These are phyloP conservation scores for Chenopodium berlandieri DNA, from an alignment of 148 eudicot genomes.

Conservation along the genomic window DNA sequence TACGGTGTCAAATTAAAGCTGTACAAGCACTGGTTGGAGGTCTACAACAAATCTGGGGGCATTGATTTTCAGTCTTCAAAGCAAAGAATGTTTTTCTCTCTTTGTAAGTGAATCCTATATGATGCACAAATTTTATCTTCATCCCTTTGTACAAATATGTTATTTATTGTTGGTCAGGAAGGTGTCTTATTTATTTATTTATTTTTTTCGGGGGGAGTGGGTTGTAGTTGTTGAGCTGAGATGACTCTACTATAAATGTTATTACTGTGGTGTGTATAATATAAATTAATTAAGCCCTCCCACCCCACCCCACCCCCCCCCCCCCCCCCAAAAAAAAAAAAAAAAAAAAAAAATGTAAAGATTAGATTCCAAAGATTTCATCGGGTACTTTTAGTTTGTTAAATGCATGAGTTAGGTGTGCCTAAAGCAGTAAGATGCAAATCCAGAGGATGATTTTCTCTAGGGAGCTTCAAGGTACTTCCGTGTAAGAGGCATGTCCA, in stretches of 20 bases:
- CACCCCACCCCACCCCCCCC: too few relatives aligned
- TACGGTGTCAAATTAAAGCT: constrained; percentile 60
- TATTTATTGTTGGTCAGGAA: not conserved
- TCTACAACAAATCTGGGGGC: constrained; percentile 60
- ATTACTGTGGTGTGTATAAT: not conserved
- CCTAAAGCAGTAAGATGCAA: not conserved
- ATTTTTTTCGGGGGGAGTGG: not conserved
- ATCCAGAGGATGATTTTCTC: not conserved
- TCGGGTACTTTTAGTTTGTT: not conserved
- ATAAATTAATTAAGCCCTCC: not conserved
- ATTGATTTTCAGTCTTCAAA: constrained; percentile 62
- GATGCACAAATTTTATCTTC: not conserved
- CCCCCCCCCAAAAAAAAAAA: too few relatives aligned
- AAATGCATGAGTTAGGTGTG: not conserved
- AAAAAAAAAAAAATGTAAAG: too few relatives aligned
- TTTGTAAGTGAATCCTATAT: constrained; percentile 59
- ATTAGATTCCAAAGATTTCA: not conserved
- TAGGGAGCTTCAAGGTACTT: not conserved
- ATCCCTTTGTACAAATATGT: not conserved
- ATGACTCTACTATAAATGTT: too few relatives aligned
- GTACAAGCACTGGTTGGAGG: constrained; percentile 73
- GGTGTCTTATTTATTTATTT: not conserved
- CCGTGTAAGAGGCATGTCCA: not conserved
- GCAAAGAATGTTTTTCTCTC: constrained; percentile 68
- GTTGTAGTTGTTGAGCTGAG: not conserved